phyloP scores from a whole-genome alignment of 805 yeast genomes.

The Yamadazyma phyllophila region DNA sequence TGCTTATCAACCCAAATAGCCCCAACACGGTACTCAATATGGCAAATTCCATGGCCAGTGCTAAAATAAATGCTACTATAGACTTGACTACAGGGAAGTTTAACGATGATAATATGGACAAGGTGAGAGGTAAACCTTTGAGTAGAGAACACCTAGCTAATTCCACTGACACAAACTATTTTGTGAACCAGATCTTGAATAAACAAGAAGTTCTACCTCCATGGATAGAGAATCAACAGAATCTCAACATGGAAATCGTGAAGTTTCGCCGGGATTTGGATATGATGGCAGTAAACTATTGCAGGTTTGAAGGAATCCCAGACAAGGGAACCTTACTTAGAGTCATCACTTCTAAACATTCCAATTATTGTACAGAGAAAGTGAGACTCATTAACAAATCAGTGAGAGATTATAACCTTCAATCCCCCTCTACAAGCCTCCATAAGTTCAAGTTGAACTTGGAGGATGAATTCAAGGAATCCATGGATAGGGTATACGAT shows the following conservation, averaged over 20 bases:
- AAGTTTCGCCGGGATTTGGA: slow-evolving; percentile 47
- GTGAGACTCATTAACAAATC: slow-evolving; percentile 20
- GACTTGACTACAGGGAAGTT: slow-evolving; percentile 73
- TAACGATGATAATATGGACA: slow-evolving; percentile 45
- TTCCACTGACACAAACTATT: slow-evolving; percentile 63
- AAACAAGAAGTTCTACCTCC: slow-evolving; percentile 83
- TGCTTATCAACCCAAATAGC: slow-evolving; percentile 41
- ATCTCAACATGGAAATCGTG: slow-evolving; percentile 57
- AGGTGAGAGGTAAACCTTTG: slow-evolving; percentile 60
- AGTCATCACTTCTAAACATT: slow-evolving; percentile 7
- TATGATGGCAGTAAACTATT: slow-evolving; percentile 21
- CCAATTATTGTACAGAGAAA: slow-evolving; percentile 21
- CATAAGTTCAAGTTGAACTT: slow-evolving; percentile 37
- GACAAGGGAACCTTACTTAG: slow-evolving; percentile 1
- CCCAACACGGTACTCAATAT: slow-evolving; percentile 47
- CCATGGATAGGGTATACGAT: slow-evolving; percentile 14
- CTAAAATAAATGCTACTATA: slow-evolving; percentile 60
- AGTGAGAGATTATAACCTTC: slow-evolving; percentile 37
- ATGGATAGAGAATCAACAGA: slow-evolving; percentile 79
- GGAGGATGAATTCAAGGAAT: slow-evolving; percentile 24
- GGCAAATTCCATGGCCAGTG: slow-evolving; percentile 69
- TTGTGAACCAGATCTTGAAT: slow-evolving; percentile 71
- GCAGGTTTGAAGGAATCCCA: slow-evolving; percentile 26
- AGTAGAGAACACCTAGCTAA: slow-evolving; percentile 54
- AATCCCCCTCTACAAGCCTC: slow-evolving; percentile 34